Percentiles rank a stretch among this genome's conserved stretches.
Evolutionary conservation across 768 basidiomycete genomes (phyloP).

Genomic region (Lactarius sanguifluus): DNA sequence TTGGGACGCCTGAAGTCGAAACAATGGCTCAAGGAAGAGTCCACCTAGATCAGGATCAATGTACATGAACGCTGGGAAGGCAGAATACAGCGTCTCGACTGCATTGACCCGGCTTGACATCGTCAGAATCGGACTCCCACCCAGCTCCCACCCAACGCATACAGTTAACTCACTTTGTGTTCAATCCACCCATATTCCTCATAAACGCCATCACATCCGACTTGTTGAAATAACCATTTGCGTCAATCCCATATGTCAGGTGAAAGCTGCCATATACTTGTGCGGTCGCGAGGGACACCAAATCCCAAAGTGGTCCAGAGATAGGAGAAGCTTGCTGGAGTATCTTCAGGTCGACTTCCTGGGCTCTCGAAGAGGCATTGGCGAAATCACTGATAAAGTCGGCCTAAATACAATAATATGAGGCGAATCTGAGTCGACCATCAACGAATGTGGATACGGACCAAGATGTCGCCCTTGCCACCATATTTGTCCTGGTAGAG

Average conservation of each 20-base stretch:
- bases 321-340: conserved; percentile 47
- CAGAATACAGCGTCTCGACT: conserved; percentile 53
- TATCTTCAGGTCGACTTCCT: conserved; percentile 48
- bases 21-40: conserved; percentile 30
- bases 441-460: too few relatives aligned
- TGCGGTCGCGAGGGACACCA: conserved; percentile 55
- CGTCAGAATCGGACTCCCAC: neutral
- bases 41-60: conserved; percentile 50
- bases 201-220: conserved; percentile 54
- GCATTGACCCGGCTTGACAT: conserved; percentile 40
- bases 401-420: neutral
- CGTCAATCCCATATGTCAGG: conserved; percentile 50
- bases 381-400: conserved; percentile 47
- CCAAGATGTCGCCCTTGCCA: too few relatives aligned
- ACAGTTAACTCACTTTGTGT: neutral
- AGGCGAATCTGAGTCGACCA: too few relatives aligned
- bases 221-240: conserved; percentile 47
- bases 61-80: conserved; percentile 55
- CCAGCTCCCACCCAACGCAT: too few relatives aligned
- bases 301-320: conserved; percentile 49
- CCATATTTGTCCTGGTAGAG: neutral
- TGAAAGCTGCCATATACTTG: conserved; percentile 56
- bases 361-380: conserved; percentile 45
- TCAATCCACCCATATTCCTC: conserved; percentile 32
- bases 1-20: conserved; percentile 27